phyloP scores from a whole-genome alignment of 768 basidiomycete genomes.

The Trametes maxima region DNA sequence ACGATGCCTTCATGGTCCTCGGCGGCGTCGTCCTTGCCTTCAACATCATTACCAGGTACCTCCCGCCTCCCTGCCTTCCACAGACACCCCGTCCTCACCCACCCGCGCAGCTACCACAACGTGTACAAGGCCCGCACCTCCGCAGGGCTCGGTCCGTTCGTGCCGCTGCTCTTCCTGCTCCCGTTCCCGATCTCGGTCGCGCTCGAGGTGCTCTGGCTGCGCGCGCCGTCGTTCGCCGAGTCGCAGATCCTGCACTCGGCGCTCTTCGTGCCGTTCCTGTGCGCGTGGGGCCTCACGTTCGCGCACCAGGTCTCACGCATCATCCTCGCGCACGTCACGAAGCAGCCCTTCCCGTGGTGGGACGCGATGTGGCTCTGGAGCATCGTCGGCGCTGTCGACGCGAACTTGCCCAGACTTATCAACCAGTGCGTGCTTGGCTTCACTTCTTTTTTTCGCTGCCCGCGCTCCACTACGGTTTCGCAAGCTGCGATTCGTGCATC shows the following conservation, averaged over 20 bases:
- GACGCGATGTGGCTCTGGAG: slow-evolving; percentile 88
- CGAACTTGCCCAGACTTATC: slow-evolving; percentile 70
- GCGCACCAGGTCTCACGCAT: slow-evolving; percentile 90
- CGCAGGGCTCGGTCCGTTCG: slow-evolving; percentile 42
- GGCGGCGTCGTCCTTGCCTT: slow-evolving; percentile 67
- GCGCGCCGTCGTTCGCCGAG: slow-evolving; percentile 59
- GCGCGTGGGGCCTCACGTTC: slow-evolving; percentile 92
- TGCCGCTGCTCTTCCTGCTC: slow-evolving; percentile 72
- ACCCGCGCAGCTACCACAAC: slow-evolving; percentile 69
- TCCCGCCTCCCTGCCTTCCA: neutral
- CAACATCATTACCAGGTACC: slow-evolving; percentile 77
- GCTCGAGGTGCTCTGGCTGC: slow-evolving; percentile 84
- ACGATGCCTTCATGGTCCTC: slow-evolving; percentile 88
- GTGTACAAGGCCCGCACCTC: slow-evolving; percentile 64
- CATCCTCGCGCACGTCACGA: slow-evolving; percentile 92
- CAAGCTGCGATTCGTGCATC: no score
- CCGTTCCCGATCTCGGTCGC: slow-evolving; percentile 74
- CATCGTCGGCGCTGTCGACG: slow-evolving; percentile 76
- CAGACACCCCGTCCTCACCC: neutral
- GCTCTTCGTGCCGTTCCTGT: slow-evolving; percentile 84
- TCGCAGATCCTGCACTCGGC: slow-evolving; percentile 75
- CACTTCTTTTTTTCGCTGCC: neutral
- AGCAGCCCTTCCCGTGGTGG: slow-evolving; percentile 80
- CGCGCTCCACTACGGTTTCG: neutral
- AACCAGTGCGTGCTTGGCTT: slow-evolving; percentile 53